Percentiles rank a stretch among this genome's conserved stretches.
Conservation (phyloP, 352 stramenopile species). For the Globisporangium polare region DNA sequence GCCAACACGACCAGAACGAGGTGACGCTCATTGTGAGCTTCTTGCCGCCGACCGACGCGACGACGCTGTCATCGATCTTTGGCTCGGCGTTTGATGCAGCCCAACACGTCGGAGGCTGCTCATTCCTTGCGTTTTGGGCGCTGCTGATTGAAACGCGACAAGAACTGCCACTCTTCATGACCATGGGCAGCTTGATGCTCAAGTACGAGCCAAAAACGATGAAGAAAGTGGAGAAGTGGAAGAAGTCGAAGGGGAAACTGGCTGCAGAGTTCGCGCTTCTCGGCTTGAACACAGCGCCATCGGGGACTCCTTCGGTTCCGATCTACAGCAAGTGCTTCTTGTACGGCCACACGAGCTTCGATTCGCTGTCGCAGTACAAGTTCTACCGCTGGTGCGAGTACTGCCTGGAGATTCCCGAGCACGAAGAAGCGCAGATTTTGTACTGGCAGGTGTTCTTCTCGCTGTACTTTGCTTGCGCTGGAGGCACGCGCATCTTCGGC, state of each 20-base stretch:
- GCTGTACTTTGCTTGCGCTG: conserved; percentile 57
- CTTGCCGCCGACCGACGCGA: conserved; percentile 36
- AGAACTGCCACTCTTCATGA: conserved; percentile 61
- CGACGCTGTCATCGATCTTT: conserved; percentile 66
- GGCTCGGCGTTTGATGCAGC: conserved; percentile 50
- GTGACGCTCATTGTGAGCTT: conserved; percentile 56
- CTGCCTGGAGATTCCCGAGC: conserved; percentile 50
- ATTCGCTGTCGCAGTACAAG: conserved; percentile 60
- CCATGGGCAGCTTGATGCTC: conserved; percentile 63
- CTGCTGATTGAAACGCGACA: conserved; percentile 75
- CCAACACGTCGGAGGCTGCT: conserved; percentile 64
- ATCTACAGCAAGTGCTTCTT: conserved; percentile 18
- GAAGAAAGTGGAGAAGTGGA: conserved; percentile 79
- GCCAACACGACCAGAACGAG: conserved; percentile 29
- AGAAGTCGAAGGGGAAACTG: conserved; percentile 56
- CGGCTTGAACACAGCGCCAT: conserved; percentile 23
- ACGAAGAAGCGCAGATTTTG: conserved; percentile 45
- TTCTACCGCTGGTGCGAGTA: conserved; percentile 71
- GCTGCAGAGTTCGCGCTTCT: conserved; percentile 33
- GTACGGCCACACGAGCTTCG: conserved; percentile 50
- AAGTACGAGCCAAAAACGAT: conserved; percentile 76
- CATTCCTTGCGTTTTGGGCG: conserved; percentile 58
- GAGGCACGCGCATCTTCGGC: conserved; percentile 48
- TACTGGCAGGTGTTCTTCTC: conserved; percentile 76
- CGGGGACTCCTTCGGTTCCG: conserved; percentile 11